phyloP scores from a whole-genome alignment of 331 rosid species.

The Telfairia occidentalis region DNA sequence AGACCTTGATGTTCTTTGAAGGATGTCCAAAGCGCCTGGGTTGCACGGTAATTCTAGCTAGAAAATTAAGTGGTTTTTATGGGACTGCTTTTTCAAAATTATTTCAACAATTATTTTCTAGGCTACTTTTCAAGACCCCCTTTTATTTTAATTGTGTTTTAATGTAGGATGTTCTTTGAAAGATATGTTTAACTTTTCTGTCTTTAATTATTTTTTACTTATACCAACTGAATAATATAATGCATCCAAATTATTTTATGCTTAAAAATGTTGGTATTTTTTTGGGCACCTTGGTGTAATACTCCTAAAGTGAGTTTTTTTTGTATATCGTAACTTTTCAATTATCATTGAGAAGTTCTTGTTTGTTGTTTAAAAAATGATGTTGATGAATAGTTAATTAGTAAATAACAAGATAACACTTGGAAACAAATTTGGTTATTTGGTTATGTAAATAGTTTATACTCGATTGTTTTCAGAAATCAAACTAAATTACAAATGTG shows the following conservation, averaged over 20 bases:
- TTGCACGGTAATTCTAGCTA: conserved; percentile 61
- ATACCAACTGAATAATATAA: not conserved
- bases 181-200: not conserved
- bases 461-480: not conserved
- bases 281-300: not conserved
- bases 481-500: not conserved
- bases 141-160: not conserved
- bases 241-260: not conserved
- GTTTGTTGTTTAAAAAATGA: not conserved
- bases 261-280: not conserved
- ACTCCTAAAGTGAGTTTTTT: not conserved
- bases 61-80: not conserved
- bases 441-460: not conserved
- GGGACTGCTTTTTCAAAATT: not conserved
- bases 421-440: not conserved
- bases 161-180: not conserved
- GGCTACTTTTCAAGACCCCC: not conserved
- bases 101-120: not conserved
- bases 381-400: not conserved
- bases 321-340: not conserved
- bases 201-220: not conserved
- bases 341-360: not conserved
- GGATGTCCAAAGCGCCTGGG: conserved; percentile 97
- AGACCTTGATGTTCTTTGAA: conserved; percentile 93
- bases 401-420: not conserved